Conservation (phyloP, 2,329 filamentous ascomycete genomes). For the Pezicula radicicola region DNA sequence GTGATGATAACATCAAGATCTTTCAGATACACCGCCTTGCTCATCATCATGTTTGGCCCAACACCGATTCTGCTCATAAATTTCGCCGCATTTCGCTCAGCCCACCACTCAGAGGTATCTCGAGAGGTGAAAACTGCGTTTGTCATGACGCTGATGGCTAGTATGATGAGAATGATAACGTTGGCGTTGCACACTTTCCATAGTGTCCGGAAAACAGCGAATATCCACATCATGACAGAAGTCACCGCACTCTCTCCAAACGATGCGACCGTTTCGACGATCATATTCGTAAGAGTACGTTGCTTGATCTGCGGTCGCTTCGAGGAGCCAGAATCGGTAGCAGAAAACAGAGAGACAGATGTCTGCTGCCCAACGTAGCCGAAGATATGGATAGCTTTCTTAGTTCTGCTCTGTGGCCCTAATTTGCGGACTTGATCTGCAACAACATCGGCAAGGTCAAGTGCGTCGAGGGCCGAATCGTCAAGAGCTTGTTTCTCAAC, state of each 20-base stretch:
- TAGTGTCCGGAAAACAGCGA: slow-evolving; percentile 61
- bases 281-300: slow-evolving; percentile 62
- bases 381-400: slow-evolving; percentile 76
- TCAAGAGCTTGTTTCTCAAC: slow-evolving; percentile 71
- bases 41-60: slow-evolving; percentile 75
- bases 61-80: slow-evolving; percentile 85
- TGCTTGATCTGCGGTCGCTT: slow-evolving; percentile 58
- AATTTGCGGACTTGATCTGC: slow-evolving; percentile 75
- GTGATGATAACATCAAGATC: slow-evolving; percentile 67
- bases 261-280: slow-evolving; percentile 70
- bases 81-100: slow-evolving; percentile 72
- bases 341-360: slow-evolving; percentile 58
- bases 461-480: slow-evolving; percentile 69
- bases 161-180: slow-evolving; percentile 65
- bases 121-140: slow-evolving; percentile 76
- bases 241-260: slow-evolving; percentile 72
- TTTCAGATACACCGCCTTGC: slow-evolving; percentile 76
- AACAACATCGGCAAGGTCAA: slow-evolving; percentile 72
- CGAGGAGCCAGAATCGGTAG: slow-evolving; percentile 35
- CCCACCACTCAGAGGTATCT: slow-evolving; percentile 77
- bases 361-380: slow-evolving; percentile 70
- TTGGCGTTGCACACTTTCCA: slow-evolving; percentile 71
- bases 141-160: slow-evolving; percentile 65
- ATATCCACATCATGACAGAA: slow-evolving; percentile 73
- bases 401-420: slow-evolving; percentile 70